These are phyloP conservation scores for Mycena citricolor DNA, from an alignment of 1,284 basidiomycete genomes.

Conservation along the genomic window DNA sequence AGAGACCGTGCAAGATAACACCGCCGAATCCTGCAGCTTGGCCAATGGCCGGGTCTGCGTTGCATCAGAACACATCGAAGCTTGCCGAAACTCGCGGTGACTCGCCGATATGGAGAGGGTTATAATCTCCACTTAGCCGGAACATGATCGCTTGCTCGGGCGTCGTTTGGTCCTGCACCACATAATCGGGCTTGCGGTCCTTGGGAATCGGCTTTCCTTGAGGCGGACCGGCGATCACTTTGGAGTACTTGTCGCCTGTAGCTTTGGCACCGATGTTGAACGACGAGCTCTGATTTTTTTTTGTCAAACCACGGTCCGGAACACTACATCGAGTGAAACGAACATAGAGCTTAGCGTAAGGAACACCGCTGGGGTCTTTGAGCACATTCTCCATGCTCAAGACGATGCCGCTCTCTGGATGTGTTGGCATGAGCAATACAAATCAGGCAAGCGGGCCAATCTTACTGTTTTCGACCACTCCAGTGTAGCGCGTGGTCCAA, in stretches of 20 bases:
- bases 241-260: constrained; percentile 66
- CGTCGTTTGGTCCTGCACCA: constrained; percentile 67
- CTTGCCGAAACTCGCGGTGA: too few relatives aligned
- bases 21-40: constrained; percentile 72
- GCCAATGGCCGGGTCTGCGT: constrained; percentile 69
- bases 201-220: constrained; percentile 68
- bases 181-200: constrained; percentile 66
- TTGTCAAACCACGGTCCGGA: too few relatives aligned
- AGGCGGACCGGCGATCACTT: constrained; percentile 66
- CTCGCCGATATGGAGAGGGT: constrained; percentile 79
- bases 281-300: constrained; percentile 54
- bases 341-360: constrained; percentile 75
- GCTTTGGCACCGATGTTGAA: constrained; percentile 79
- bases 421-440: too few relatives aligned
- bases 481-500: constrained; percentile 57
- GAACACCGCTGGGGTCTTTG: constrained; percentile 58
- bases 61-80: too few relatives aligned
- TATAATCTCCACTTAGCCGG: constrained; percentile 83
- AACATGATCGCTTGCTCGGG: constrained; percentile 77
- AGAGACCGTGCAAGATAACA: constrained; percentile 81
- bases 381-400: constrained; percentile 64
- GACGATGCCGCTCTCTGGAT: constrained; percentile 77
- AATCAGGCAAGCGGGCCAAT: too few relatives aligned
- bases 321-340: constrained; percentile 25
- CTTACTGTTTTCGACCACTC: constrained; percentile 78